Evolutionary conservation across 345 rosid genomes (phyloP), one percentile per base, ranked within the genome.

Genomic region (Alliaria petiolata): DNA sequence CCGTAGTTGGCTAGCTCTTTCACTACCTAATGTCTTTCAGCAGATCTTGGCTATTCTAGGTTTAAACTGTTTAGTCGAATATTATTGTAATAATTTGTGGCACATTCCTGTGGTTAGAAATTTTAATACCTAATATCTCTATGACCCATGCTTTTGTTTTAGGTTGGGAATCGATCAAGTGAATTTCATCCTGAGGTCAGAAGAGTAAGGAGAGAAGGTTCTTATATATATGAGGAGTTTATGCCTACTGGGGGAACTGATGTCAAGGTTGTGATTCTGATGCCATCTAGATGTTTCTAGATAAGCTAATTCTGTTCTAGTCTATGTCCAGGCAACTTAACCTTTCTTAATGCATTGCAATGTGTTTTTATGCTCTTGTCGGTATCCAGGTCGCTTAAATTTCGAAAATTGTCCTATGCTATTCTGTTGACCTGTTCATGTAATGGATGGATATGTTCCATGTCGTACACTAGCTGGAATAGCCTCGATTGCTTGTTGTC

Each of bases 171-270:
- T 71, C 86, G 99, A 46, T 95, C 99, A 38, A 95, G 99, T 76
- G 98, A 92, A 82, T 95, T 95, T 79, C 92, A 90, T 71, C 97
- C 99, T 14, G 99, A 95, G 42, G 98, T 92, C 38, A 87, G 99
- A 88, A 86, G 96, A 85, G 99, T 92, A 78, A 84, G 99, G 78
- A 92, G 99, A 69, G 99, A 87, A 85, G 93, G 97, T 62, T 90
- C 99, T 65, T 95, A 90, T 77, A 92, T 95, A 80, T 95, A 92
- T 26, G 99, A 95, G 84, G 99, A 92, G 84, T 92, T 95, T 81
- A 81, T 95, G 99, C 99, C 99, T 62, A 95, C 98, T 6, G 99
- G 98, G 62, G 98, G 99, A 81, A 95, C 99, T 43, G 99, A 95
- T 86, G 99, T 95, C 74, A 95, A 95, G 97, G 99, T 95, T 60